Percentiles rank a stretch among this genome's conserved stretches.
Evolutionary conservation across 129 eudicot genomes (phyloP).

Genomic region (carrot (Daucus carota)): DNA sequence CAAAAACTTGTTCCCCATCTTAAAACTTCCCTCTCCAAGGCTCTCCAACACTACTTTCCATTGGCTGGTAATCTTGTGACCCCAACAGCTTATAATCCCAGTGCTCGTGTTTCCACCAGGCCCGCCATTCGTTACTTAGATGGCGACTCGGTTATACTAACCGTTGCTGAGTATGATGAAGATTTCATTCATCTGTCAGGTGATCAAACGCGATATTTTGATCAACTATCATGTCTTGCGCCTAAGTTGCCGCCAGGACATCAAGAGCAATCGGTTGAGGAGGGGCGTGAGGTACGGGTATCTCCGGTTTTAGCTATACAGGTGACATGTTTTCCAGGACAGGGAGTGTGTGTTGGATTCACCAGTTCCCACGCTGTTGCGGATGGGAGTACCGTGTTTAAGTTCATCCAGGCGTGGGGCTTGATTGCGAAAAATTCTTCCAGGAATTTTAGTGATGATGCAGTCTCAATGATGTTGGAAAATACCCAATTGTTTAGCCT

Average conservation of each 20-base stretch:
- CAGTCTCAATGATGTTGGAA: background rate
- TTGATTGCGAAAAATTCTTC: slow-evolving; percentile 6
- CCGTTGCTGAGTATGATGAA: slow-evolving; percentile 17
- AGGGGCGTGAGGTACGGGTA: background rate
- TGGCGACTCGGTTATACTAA: slow-evolving; percentile 35
- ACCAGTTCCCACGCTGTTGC: slow-evolving; percentile 26
- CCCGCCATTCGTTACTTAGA: slow-evolving; percentile 20
- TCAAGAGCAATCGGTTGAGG: background rate
- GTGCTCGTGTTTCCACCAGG: background rate
- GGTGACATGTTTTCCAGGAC: slow-evolving; percentile 35
- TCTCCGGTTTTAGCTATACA: slow-evolving; percentile 27
- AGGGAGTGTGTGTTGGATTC: slow-evolving; percentile 40
- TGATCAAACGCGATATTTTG: slow-evolving; percentile 29
- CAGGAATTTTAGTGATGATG: background rate
- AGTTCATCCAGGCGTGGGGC: slow-evolving; percentile 39
- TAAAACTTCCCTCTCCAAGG: background rate
- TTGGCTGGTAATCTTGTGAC: background rate
- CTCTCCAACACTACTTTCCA: slow-evolving; percentile 5
- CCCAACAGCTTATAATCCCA: background rate
- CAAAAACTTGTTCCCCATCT: background rate
- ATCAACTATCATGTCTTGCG: slow-evolving; percentile 27
- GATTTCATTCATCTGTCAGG: slow-evolving; percentile 34
- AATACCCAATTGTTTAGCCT: background rate
- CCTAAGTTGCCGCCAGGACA: slow-evolving; percentile 19
- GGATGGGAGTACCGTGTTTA: slow-evolving; percentile 28